phyloP scores from a whole-genome alignment of 1,284 basidiomycete genomes.

The Melampsora larici-populina region DNA sequence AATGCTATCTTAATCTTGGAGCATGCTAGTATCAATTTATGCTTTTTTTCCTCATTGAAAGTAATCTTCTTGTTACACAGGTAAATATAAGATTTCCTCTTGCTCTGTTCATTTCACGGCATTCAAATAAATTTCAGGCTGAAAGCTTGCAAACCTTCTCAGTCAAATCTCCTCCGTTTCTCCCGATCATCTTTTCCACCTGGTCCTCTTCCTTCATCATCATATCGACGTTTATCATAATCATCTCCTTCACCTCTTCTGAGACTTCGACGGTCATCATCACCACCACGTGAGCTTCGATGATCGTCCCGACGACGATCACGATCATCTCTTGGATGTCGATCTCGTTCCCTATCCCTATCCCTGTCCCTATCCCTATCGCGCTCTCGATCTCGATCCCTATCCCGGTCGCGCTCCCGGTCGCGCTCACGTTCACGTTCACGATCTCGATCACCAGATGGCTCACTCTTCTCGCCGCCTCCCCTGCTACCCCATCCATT shows the following conservation, averaged over 20 bases:
- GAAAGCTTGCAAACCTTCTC: background rate
- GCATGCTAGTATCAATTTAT: no score
- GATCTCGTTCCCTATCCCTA: slow-evolving; percentile 25
- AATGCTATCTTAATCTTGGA: no score
- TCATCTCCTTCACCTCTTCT: slow-evolving; percentile 27
- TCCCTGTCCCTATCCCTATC: slow-evolving; percentile 23
- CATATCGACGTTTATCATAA: slow-evolving; percentile 30
- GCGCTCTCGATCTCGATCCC: slow-evolving; percentile 24
- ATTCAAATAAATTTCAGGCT: background rate
- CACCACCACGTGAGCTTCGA: slow-evolving; percentile 2
- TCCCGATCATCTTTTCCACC: slow-evolving; percentile 28
- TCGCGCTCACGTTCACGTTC: slow-evolving; percentile 29
- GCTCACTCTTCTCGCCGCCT: slow-evolving; percentile 10
- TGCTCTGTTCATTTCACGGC: no score
- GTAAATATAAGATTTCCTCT: no score
- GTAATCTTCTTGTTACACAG: no score
- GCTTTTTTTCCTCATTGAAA: no score
- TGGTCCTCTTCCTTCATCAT: slow-evolving; percentile 20
- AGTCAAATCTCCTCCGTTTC: slow-evolving; percentile 38
- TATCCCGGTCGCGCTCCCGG: slow-evolving; percentile 16
- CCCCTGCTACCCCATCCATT: slow-evolving; percentile 29
- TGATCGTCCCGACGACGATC: slow-evolving; percentile 8
- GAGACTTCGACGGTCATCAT: slow-evolving; percentile 13
- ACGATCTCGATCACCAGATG: slow-evolving; percentile 8
- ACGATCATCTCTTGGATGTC: slow-evolving; percentile 24